phyloP scores from a whole-genome alignment of 208 protist genomes.

The Ichthyophonus hoferi region DNA sequence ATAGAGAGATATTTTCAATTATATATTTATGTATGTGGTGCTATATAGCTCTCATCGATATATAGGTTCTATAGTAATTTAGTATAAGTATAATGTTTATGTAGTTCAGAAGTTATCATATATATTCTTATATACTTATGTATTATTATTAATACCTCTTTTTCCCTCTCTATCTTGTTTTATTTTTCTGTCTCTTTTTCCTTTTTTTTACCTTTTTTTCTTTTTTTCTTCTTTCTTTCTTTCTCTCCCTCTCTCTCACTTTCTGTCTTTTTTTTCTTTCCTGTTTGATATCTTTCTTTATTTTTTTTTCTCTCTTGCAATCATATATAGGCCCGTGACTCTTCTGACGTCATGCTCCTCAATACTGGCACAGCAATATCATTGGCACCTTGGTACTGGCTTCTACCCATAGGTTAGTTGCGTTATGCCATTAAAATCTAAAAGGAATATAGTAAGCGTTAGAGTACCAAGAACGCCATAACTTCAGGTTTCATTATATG shows the following conservation, averaged over 20 bases:
- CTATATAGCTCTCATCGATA: too few species aligned
- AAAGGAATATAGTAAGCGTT: too few species aligned
- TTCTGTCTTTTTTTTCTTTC: conserved; percentile 28
- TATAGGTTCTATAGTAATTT: too few species aligned
- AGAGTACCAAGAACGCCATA: too few species aligned
- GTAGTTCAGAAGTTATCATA: too few species aligned
- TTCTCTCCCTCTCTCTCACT: neutral
- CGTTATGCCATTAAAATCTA: too few species aligned
- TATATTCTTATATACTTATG: too few species aligned
- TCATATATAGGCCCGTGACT: neutral
- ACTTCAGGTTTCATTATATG: too few species aligned
- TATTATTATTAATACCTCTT: too few species aligned
- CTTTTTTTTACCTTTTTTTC: neutral
- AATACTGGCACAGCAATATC: conserved; percentile 16
- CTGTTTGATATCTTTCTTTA: neutral
- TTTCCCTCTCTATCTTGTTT: neutral
- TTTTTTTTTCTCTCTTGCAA: conserved; percentile 38
- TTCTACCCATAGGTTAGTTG: conserved; percentile 36
- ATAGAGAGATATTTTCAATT: too few species aligned
- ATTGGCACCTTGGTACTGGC: conserved; percentile 45
- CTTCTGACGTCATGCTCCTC: conserved; percentile 23
- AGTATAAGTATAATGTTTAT: too few species aligned
- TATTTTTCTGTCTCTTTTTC: neutral
- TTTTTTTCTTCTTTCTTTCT: neutral
- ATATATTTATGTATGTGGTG: too few species aligned